Percentiles rank a stretch among this genome's conserved stretches.
phyloP scores from a whole-genome alignment of 345 rosid genomes.

The Gossypium turneri region DNA sequence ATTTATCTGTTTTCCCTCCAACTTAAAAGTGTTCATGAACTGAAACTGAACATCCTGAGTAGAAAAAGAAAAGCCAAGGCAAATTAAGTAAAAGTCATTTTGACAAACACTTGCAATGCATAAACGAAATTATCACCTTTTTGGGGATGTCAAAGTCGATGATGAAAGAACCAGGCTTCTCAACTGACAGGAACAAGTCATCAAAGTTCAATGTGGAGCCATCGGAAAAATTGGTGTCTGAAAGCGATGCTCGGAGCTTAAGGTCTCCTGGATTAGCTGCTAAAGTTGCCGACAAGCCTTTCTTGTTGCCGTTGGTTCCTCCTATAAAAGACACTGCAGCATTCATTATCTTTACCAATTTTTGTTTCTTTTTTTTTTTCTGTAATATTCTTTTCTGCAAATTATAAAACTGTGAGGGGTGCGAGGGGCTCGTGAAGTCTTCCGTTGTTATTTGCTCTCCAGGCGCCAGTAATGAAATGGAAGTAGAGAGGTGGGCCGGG shows the following conservation, averaged over 20 bases:
- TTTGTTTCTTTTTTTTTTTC: background rate
- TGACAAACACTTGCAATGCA: background rate
- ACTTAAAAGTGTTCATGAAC: constrained; percentile 31
- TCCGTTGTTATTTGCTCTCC: too few relatives aligned
- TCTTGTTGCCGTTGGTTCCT: constrained; percentile 10
- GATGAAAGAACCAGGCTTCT: constrained; percentile 19
- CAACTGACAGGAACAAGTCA: constrained; percentile 10
- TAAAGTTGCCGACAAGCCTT: constrained; percentile 6
- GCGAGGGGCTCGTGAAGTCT: too few relatives aligned
- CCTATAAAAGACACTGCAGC: constrained; percentile 13
- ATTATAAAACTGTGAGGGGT: too few relatives aligned
- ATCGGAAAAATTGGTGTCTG: constrained; percentile 1
- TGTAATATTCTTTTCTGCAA: background rate
- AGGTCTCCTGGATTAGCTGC: constrained; percentile 12
- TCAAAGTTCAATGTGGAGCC: constrained; percentile 3
- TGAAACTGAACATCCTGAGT: constrained; percentile 33
- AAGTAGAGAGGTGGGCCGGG: too few relatives aligned
- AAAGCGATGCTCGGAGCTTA: constrained; percentile 14
- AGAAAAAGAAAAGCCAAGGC: background rate
- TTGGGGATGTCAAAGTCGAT: constrained; percentile 13
- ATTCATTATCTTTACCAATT: background rate
- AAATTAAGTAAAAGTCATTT: background rate
- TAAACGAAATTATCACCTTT: constrained; percentile 3
- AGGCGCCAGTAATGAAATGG: too few relatives aligned
- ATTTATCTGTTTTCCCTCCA: constrained; percentile 28